Evolutionary conservation across 345 rosid genomes (phyloP).

Genomic region (Corchorus olitorius): DNA sequence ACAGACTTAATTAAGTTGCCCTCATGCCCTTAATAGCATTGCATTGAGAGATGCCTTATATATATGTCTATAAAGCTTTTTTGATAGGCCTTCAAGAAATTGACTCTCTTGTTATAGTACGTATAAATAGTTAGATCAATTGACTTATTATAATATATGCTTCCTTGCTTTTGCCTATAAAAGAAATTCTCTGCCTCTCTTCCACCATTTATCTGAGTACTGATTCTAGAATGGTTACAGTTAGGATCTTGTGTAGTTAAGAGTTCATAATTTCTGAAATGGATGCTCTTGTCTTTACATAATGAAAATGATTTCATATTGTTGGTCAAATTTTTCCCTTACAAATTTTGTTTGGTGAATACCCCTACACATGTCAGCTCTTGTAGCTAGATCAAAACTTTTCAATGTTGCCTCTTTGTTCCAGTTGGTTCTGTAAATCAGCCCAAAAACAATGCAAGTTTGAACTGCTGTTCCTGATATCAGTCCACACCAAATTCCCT

Average conservation of each 20-base stretch:
- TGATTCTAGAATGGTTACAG: not conserved
- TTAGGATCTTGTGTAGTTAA: not conserved
- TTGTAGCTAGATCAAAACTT: too few relatives aligned
- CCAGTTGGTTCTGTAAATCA: constrained; percentile 74
- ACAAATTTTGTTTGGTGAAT: too few relatives aligned
- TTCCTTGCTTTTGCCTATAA: not conserved
- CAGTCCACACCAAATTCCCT: constrained; percentile 84
- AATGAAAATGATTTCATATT: too few relatives aligned
- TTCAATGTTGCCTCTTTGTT: constrained; percentile 45
- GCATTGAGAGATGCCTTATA: too few relatives aligned
- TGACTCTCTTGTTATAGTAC: too few relatives aligned
- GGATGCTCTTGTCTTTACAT: too few relatives aligned
- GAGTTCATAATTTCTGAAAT: not conserved
- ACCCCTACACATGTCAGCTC: constrained; percentile 39
- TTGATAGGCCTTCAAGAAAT: too few relatives aligned
- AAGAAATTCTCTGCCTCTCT: not conserved
- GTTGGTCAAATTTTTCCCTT: too few relatives aligned
- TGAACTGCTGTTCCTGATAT: constrained; percentile 58
- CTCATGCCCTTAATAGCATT: too few relatives aligned
- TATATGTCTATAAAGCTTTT: too few relatives aligned
- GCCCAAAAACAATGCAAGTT: constrained; percentile 44
- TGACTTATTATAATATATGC: not conserved
- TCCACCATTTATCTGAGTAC: not conserved
- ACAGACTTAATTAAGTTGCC: too few relatives aligned
- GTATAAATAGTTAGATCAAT: too few relatives aligned